These are phyloP conservation scores for Cardamine resedifolia DNA, from an alignment of 345 rosid species.

Conservation along the genomic window DNA sequence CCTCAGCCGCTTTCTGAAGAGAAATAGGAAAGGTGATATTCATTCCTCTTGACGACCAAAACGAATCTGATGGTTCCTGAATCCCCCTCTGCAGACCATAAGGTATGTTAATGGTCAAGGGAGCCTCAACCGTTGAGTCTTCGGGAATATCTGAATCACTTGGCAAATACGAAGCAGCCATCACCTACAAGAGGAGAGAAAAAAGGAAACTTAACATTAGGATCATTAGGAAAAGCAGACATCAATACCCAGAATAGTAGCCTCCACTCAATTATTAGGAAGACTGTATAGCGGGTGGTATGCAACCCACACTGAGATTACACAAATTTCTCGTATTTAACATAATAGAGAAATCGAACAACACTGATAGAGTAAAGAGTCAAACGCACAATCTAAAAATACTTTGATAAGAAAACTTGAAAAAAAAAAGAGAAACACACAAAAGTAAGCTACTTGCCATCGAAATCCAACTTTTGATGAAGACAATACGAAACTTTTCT, in stretches of 20 bases:
- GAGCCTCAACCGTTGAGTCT: slow-evolving; percentile 69
- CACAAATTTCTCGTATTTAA: not conserved
- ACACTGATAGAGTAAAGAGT: not conserved
- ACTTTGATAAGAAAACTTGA: not conserved
- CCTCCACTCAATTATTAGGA: not conserved
- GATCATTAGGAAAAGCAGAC: slow-evolving; percentile 7
- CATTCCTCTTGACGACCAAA: slow-evolving; percentile 52
- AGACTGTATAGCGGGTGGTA: not conserved
- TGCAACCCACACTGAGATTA: slow-evolving; percentile 13
- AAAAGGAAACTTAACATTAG: slow-evolving; percentile 8
- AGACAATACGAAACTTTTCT: not conserved
- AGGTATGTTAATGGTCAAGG: slow-evolving; percentile 85
- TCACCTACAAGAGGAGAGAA: slow-evolving; percentile 51
- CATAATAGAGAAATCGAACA: slow-evolving; percentile 5
- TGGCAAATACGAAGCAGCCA: slow-evolving; percentile 76
- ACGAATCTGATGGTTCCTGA: slow-evolving; percentile 51
- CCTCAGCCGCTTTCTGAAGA: slow-evolving; percentile 69
- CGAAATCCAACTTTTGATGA: not conserved
- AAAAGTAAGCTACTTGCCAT: slow-evolving; percentile 9
- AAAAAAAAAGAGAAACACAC: not conserved
- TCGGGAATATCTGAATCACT: slow-evolving; percentile 57
- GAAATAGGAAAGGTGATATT: slow-evolving; percentile 80
- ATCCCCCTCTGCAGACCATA: slow-evolving; percentile 45
- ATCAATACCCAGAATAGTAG: not conserved
- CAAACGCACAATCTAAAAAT: not conserved